phyloP scores from a whole-genome alignment of 2,329 filamentous ascomycete genomes.

The Exophiala sideris region DNA sequence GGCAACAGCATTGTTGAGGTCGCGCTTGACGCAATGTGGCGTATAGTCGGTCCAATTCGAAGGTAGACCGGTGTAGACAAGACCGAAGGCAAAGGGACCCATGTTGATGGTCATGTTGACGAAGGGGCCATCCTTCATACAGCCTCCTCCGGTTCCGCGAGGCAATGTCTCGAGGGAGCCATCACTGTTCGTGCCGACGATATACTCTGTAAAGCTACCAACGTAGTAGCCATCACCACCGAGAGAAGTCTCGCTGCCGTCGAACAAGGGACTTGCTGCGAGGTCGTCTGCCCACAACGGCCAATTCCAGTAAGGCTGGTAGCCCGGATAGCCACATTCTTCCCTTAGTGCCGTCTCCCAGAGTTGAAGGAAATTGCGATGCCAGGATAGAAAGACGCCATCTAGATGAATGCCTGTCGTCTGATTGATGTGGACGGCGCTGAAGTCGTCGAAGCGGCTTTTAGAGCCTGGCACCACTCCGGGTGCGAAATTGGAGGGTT shows the following conservation, averaged over 20 bases:
- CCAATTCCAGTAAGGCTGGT: constrained; percentile 49
- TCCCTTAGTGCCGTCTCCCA: constrained; percentile 35
- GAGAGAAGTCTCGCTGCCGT: constrained; percentile 47
- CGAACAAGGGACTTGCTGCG: constrained; percentile 46
- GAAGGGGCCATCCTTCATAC: constrained; percentile 36
- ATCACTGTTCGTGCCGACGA: constrained; percentile 34
- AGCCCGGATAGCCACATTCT: constrained; percentile 40
- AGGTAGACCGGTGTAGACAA: neutral
- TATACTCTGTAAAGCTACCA: constrained; percentile 13
- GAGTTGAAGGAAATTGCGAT: constrained; percentile 34
- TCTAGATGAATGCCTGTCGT: constrained; percentile 44
- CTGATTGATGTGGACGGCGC: constrained; percentile 49
- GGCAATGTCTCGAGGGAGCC: constrained; percentile 32
- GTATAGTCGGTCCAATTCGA: constrained; percentile 27
- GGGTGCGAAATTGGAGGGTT: constrained; percentile 36
- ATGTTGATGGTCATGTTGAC: constrained; percentile 35
- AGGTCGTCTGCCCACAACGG: constrained; percentile 36
- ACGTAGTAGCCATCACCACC: constrained; percentile 44
- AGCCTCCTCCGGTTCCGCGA: constrained; percentile 38
- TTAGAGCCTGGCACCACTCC: constrained; percentile 41
- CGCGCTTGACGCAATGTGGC: constrained; percentile 32
- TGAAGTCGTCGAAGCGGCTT: constrained; percentile 51
- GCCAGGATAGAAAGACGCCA: constrained; percentile 36
- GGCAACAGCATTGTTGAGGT: constrained; percentile 24
- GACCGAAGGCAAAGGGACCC: constrained; percentile 24